A percentile compares a stretch with the other conserved stretches of the same genome.
phyloP scores from a whole-genome alignment of 2,329 filamentous ascomycete species.

The Venturiaceae sp. region DNA sequence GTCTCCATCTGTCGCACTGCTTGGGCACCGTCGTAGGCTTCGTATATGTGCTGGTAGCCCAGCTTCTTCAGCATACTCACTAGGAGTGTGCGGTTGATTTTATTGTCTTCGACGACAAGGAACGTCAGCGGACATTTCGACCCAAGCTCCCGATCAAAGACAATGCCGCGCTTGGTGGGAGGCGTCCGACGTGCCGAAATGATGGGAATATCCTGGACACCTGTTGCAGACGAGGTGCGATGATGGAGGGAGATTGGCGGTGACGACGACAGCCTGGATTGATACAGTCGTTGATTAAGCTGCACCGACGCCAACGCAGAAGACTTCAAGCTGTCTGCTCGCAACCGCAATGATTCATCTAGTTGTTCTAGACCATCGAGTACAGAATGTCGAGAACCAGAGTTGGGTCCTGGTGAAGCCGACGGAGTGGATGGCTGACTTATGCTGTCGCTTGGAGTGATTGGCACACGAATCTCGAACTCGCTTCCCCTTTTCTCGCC shows the following conservation, averaged over 20 bases:
- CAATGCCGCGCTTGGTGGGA: conserved; percentile 14
- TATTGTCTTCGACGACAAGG: conserved; percentile 63
- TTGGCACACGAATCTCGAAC: conserved; percentile 58
- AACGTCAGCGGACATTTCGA: conserved; percentile 54
- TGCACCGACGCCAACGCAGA: neutral
- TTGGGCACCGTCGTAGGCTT: conserved; percentile 60
- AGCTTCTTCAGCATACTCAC: conserved; percentile 58
- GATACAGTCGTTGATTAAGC: neutral
- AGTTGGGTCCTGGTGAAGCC: conserved; percentile 12
- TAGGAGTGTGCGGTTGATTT: conserved; percentile 59
- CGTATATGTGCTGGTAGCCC: conserved; percentile 52
- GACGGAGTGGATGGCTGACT: conserved; percentile 43
- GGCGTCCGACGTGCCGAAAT: neutral
- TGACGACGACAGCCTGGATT: neutral
- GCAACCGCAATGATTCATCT: neutral
- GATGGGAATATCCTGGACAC: neutral
- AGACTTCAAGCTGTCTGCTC: neutral
- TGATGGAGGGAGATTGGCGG: neutral
- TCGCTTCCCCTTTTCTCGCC: conserved; percentile 54
- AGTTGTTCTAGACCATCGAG: neutral
- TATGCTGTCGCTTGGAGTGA: conserved; percentile 41
- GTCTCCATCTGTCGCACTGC: conserved; percentile 52
- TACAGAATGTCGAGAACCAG: neutral
- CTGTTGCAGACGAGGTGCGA: neutral
- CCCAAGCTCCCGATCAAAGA: conserved; percentile 48